Evolutionary conservation across 106 monocot genomes (phyloP), one percentile per base, ranked within the genome.

Genomic region (Hemerocallis citrina): DNA sequence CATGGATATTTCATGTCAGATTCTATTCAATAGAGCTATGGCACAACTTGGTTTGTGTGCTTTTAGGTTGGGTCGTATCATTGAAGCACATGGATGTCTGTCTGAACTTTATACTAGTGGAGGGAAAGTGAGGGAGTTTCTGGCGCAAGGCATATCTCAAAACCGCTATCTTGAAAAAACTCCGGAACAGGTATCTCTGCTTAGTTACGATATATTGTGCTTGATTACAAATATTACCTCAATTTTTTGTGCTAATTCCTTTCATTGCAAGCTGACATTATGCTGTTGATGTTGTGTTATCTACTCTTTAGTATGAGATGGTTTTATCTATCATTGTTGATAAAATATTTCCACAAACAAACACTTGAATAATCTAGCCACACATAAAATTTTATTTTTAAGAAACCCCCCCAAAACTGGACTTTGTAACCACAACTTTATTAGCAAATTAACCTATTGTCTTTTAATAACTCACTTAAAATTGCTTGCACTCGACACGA

Each of bases 131-230:
- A 93, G 77, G 56, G 93, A 93, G 45, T 80, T 93, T 34, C 85
- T 93, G 58, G 93, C 89, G 13, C 89, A 93, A 74, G 93, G 93
- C 43, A 40, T 93, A 37, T 68, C 65, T 45, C 93, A 93, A 57
- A 89, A 71, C 48, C 81, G 93, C 10, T 93, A 89, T 54, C 89
- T 89, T 73, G 93, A 93, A 66, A 93, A 93, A 72, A 89, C 93
- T 43, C 89, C 82, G 55, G 93, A 93, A 62, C 89, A 93, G 89
- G 93, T 93, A 75, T 14, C 33, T 52, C 49, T n/a, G 20, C 24
- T 32, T 24, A 27, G 3, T 23, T 37, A 27, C 20, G 7, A 59
- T 22, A 23, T 19, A 11, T 19, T n/a, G n/a, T n/a, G n/a, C n/a
- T n/a, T n/a, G n/a, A n/a, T n/a, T n/a, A n/a, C n/a, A n/a, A n/a